Evolutionary conservation across 805 yeast species (phyloP).

Genomic region (Saccharomycopsis schoenii): DNA sequence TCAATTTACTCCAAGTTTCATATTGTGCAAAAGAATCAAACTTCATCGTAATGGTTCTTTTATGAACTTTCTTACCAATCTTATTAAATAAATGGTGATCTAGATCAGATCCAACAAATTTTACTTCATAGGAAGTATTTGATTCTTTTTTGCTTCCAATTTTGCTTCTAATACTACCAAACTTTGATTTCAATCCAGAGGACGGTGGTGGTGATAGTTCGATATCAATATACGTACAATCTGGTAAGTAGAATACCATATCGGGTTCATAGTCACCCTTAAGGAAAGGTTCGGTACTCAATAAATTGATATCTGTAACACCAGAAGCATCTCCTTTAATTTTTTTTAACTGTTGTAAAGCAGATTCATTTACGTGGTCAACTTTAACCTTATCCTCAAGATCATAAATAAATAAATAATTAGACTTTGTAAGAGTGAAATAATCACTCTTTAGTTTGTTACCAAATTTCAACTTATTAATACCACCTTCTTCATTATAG

Average conservation of each 20-base stretch:
- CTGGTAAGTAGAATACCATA: constrained; percentile 17
- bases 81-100: constrained; percentile 14
- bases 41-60: constrained; percentile 16
- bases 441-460: constrained; percentile 16
- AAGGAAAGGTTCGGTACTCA: constrained; percentile 13
- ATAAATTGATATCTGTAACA: background rate
- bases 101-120: constrained; percentile 17
- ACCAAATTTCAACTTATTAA: constrained; percentile 13
- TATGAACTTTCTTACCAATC: constrained; percentile 18
- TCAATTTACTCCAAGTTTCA: constrained; percentile 14
- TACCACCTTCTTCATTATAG: constrained; percentile 10
- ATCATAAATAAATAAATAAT: constrained; percentile 17
- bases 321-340: background rate
- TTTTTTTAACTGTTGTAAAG: background rate
- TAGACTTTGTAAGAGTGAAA: constrained; percentile 16
- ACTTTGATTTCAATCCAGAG: constrained; percentile 10
- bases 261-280: constrained; percentile 16
- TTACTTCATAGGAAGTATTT: constrained; percentile 6
- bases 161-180: constrained; percentile 14
- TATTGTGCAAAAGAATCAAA: constrained; percentile 12
- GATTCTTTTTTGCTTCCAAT: background rate
- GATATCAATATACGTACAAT: constrained; percentile 12
- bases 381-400: constrained; percentile 12
- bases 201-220: background rate
- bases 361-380: background rate